phyloP scores from a whole-genome alignment of 2,329 filamentous ascomycete species.

The Thermoascus crustaceus region DNA sequence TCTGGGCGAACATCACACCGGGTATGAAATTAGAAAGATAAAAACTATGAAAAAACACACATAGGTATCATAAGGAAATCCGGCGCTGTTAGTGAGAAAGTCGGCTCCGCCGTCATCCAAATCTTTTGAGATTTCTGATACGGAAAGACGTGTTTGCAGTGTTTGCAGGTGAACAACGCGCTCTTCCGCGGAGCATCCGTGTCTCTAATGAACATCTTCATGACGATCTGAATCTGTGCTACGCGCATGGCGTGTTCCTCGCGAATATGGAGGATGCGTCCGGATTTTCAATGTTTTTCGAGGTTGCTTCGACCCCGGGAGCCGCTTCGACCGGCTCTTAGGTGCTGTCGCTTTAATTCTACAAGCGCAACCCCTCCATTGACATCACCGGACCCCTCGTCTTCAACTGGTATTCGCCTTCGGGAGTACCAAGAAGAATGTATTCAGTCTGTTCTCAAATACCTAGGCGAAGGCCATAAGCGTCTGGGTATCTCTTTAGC shows the following conservation, averaged over 20 bases:
- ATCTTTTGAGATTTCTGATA: conserved; percentile 23
- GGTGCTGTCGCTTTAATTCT: conserved; percentile 18
- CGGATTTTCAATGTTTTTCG: conserved; percentile 12
- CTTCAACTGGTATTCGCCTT: conserved; percentile 47
- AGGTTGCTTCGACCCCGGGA: conserved; percentile 10
- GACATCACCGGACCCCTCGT: conserved; percentile 7
- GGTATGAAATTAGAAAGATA: background rate
- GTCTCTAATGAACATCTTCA: too few relatives aligned
- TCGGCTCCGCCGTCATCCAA: too few relatives aligned
- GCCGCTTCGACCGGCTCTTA: conserved; percentile 18
- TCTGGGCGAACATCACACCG: conserved; percentile 3
- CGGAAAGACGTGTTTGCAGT: conserved; percentile 30
- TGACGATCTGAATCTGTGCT: conserved; percentile 8
- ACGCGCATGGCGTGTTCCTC: conserved; percentile 24
- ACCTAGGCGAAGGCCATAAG: conserved; percentile 63
- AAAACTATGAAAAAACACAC: conserved; percentile 1
- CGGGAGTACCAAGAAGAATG: conserved; percentile 88
- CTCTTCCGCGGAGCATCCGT: too few relatives aligned
- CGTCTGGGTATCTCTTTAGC: conserved; percentile 77
- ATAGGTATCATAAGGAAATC: background rate
- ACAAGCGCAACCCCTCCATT: conserved; percentile 11
- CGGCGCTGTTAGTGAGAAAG: too few relatives aligned
- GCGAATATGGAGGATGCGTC: conserved; percentile 15
- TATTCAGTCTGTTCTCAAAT: conserved; percentile 68
- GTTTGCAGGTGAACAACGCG: too few relatives aligned